Evolutionary conservation across 2,329 filamentous ascomycete species (phyloP), one percentile per base, ranked within the genome.

Genomic region (Fusarium sp.): DNA sequence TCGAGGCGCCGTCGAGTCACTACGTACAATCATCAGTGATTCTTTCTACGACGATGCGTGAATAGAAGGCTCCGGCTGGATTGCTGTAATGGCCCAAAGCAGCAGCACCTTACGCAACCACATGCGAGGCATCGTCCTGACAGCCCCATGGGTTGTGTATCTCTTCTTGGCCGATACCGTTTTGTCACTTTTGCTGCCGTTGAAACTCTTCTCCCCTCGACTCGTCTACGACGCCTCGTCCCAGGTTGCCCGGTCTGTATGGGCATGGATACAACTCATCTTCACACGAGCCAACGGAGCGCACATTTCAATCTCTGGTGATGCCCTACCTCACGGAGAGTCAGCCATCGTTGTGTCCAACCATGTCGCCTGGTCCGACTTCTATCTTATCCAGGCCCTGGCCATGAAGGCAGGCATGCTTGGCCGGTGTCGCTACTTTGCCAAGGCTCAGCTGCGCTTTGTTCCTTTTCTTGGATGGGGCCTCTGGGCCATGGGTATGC

Each of bases 401-500:
- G 90, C 90, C 16, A 75, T 86, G 57, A 83, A 83, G 48, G 81
- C 87, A 14, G 85, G 85, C 64, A 92, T 92, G 91, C 85, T 92
- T 9, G 84, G 87, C n/a, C 84, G 88, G 60, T 91, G 88, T 77
- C 86, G 89, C 31, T 92, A 90, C 84, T 91, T 92, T 78, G 88
- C 89, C 65, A 92, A 92, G 81, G 85, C 86, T 68, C 86, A 91
- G 79, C 83, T 92, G 67, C 86, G 86, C 69, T 85, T 86, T 81
- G 87, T 92, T 14, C 90, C 90, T 6, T 88, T 92, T 69, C 83
- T 92, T 9, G 90, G 90, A 20, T 92, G 90, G 90, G 90, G 89
- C 2, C 83, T 92, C 37, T 91, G 89, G 89, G 89, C 87, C 5
- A 90, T 92, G 85, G 89, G 89, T 3, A 91, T 92, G 88, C 90